phyloP scores from a whole-genome alignment of 1,284 basidiomycete species.

The Clitocybe nebularis region DNA sequence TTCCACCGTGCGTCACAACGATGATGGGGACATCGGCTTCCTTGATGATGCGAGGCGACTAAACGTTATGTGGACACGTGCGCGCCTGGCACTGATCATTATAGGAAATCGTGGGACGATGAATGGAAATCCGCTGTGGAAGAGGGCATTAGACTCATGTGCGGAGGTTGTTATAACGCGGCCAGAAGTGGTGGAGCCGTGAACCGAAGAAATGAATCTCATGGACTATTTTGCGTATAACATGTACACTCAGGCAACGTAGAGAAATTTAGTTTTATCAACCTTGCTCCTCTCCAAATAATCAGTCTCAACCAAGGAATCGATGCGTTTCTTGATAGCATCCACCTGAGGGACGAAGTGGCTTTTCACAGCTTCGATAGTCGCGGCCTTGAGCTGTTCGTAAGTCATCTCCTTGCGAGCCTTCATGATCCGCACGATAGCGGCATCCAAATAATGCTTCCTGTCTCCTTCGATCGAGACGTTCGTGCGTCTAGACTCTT shows the following conservation, averaged over 20 bases:
- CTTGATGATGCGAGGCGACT: constrained; percentile 95
- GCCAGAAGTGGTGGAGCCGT: constrained; percentile 3
- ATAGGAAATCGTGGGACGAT: constrained; percentile 83
- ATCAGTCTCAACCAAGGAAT: constrained; percentile 80
- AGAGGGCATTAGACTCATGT: constrained; percentile 47
- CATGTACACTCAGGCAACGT: constrained; percentile 68
- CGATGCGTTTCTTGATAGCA: constrained; percentile 83
- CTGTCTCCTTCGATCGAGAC: constrained; percentile 85
- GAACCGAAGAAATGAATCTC: no score
- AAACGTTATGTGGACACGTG: constrained; percentile 96
- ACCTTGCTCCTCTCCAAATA: constrained; percentile 77
- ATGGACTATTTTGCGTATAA: no score
- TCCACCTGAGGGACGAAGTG: constrained; percentile 73
- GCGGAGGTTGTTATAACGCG: constrained; percentile 18
- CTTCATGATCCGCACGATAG: constrained; percentile 95
- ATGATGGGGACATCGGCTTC: constrained; percentile 99
- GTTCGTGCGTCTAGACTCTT: constrained; percentile 85
- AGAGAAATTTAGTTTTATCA: constrained; percentile 69
- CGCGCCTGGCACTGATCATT: constrained; percentile 97
- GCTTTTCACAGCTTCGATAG: constrained; percentile 76
- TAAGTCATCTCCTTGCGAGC: constrained; percentile 76
- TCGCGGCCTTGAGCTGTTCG: constrained; percentile 75
- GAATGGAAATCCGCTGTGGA: constrained; percentile 43
- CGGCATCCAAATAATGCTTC: constrained; percentile 84
- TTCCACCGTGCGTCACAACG: constrained; percentile 98